Base-by-base conservation (phyloP, 2,329 filamentous ascomycete species). In the Fusarium sacchari region DNA sequence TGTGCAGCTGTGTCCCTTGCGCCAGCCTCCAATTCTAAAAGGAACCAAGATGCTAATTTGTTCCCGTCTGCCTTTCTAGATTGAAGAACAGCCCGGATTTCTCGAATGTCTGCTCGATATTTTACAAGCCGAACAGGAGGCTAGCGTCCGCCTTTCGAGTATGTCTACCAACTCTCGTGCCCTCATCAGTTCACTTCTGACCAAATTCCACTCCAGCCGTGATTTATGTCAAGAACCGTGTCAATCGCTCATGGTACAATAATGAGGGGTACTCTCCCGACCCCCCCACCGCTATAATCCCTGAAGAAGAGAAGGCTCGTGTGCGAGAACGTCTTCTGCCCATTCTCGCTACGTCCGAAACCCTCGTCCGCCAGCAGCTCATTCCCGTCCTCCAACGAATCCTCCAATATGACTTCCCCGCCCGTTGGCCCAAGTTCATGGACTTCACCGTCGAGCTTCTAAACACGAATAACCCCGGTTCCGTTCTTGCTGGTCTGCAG, bases 171-270 rank as follows among this genome's bases (percentile, higher is more conserved):
- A 63, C 22, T 28, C 39, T 28, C 24, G 15, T 56, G 22, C 30
- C 47, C 61, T 76, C 50, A 42, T 47, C 50, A 52, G 39, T 60
- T 46, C 56, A 67, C 52, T 40, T 43, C 69, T 64, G 53, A 76
- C 75, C 64, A 75, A 70, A 13, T 46, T 26, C 13, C 50, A 59
- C 64, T 53, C 60, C 83, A 98, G 96, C 95, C 80, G 95, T 96
- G 80, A 94, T 99, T 78, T 99, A 98, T 85, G 91, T 98, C 82
- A 99, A 99, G 87, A 98, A 99, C 85, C 93, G 95, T 81, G 93
- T 98, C 82, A 96, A 93, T 82, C 93, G 95, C 81, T 95, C 94
- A 79, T 99, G 96, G 96, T 89, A 92, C 63, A 91, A 90, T 72
- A 88, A 88, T 79, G 94, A 97, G 75, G 93, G 96, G 75, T 91